Conservation (phyloP, 2,329 filamentous ascomycete genomes). For the Dothidotthia symphoricarpi region DNA sequence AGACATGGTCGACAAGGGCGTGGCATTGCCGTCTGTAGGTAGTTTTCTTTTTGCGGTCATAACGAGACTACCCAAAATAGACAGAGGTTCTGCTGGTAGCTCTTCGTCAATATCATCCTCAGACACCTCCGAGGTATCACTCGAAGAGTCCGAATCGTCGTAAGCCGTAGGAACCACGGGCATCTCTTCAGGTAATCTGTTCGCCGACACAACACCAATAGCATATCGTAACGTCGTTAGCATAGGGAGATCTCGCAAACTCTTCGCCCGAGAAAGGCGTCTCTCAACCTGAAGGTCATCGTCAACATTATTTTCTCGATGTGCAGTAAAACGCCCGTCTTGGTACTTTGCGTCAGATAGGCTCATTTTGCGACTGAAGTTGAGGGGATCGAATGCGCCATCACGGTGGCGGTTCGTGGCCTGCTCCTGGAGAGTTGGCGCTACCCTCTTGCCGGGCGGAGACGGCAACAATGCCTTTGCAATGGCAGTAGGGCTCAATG, state of each 20-base stretch:
- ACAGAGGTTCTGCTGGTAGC: conserved; percentile 4
- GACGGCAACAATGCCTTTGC: conserved; percentile 50
- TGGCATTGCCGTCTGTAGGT: conserved; percentile 37
- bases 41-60: conserved; percentile 35
- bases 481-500: conserved; percentile 45
- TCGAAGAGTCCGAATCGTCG: conserved; percentile 29
- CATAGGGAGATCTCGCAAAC: conserved; percentile 29
- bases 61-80: conserved; percentile 18
- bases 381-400: conserved; percentile 53
- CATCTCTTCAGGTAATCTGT: conserved; percentile 16
- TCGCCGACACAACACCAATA: conserved; percentile 24
- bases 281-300: not conserved
- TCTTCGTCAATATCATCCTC: conserved; percentile 7
- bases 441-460: conserved; percentile 17
- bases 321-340: conserved; percentile 45
- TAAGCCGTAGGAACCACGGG: conserved; percentile 17
- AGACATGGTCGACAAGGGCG: conserved; percentile 36
- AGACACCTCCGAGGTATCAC: conserved; percentile 23
- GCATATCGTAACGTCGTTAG: conserved; percentile 34
- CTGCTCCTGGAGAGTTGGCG: conserved; percentile 8
- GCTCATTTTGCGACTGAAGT: conserved; percentile 51
- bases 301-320: conserved; percentile 9
- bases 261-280: conserved; percentile 15
- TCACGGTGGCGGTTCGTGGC: conserved; percentile 24
- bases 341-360: conserved; percentile 56